These are phyloP conservation scores for Pythium graminicola DNA, from an alignment of 352 stramenopile genomes.

Conservation along the genomic window DNA sequence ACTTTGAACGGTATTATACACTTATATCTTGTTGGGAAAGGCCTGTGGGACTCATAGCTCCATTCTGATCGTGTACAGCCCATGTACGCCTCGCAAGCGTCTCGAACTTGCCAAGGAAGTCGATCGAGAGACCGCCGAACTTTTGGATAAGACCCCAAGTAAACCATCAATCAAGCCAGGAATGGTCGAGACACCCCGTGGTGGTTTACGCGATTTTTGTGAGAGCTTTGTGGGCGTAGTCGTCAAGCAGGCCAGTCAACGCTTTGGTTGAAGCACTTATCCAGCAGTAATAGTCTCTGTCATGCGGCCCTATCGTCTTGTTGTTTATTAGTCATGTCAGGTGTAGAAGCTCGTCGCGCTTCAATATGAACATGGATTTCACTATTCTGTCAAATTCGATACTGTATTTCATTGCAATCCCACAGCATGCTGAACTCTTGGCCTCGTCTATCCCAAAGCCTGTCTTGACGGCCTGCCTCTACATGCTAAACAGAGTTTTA, in stretches of 20 bases:
- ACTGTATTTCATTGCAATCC: not conserved
- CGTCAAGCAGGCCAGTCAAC: constrained; percentile 28
- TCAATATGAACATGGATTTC: constrained; percentile 5
- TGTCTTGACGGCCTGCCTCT: not conserved
- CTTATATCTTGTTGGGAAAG: not conserved
- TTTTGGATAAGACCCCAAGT: constrained; percentile 10
- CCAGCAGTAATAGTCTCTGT: constrained; percentile 13
- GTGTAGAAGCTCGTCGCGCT: constrained; percentile 2
- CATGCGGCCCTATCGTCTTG: not conserved
- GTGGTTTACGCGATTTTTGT: constrained; percentile 38
- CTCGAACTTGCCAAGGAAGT: constrained; percentile 46
- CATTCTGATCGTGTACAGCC: constrained; percentile 20
- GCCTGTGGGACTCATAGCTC: not conserved
- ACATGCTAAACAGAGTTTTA: too few species aligned
- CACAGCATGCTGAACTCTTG: constrained; percentile 2
- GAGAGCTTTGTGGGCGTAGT: constrained; percentile 38
- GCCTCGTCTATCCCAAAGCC: not conserved
- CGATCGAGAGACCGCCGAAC: constrained; percentile 38
- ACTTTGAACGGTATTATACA: constrained; percentile 14
- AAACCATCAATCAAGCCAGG: not conserved
- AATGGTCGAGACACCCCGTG: constrained; percentile 10
- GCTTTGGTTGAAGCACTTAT: constrained; percentile 8
- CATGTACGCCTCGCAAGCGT: constrained; percentile 59
- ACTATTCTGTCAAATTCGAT: constrained; percentile 4
- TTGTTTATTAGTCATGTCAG: not conserved